Conservation (phyloP, 2,329 filamentous ascomycete genomes). For the Colletotrichum acutatum region DNA sequence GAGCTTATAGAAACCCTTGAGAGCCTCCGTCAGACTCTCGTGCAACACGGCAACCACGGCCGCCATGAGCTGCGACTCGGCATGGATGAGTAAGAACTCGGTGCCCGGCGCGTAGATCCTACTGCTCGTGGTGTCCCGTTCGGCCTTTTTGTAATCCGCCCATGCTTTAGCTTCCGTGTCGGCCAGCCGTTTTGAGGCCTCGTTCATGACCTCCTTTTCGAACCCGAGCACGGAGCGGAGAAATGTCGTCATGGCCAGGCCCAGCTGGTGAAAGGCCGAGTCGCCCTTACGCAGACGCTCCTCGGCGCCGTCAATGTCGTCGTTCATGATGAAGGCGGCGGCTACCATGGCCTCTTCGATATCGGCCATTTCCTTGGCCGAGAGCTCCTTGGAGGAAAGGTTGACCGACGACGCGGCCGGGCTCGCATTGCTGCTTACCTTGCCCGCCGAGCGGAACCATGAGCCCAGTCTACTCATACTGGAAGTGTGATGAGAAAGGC, state of each 20-base stretch:
- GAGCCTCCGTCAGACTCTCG: conserved; percentile 89
- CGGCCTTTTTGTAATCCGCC: conserved; percentile 79
- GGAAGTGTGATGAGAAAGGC: neutral
- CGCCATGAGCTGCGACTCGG: conserved; percentile 88
- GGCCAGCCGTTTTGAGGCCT: conserved; percentile 78
- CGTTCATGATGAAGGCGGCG: conserved; percentile 82
- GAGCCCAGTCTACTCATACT: conserved; percentile 60
- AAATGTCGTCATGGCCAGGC: conserved; percentile 83
- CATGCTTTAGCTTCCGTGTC: conserved; percentile 82
- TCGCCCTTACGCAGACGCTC: conserved; percentile 74
- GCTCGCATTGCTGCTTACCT: conserved; percentile 46
- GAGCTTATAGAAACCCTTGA: conserved; percentile 93
- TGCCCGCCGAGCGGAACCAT: conserved; percentile 61
- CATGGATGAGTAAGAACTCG: conserved; percentile 86
- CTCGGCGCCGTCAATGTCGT: conserved; percentile 89
- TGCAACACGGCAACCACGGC: conserved; percentile 91
- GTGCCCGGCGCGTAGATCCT: conserved; percentile 82
- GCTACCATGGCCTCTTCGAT: conserved; percentile 72
- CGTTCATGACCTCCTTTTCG: conserved; percentile 89
- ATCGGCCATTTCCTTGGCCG: conserved; percentile 60
- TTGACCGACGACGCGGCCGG: conserved; percentile 43
- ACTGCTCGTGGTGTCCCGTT: conserved; percentile 48
- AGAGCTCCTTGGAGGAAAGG: conserved; percentile 52
- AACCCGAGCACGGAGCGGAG: conserved; percentile 89
- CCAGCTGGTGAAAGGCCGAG: conserved; percentile 91